A percentile compares a stretch with the other conserved stretches of the same genome.
phyloP scores from a whole-genome alignment of 441 rosid genomes.

The Pelargonium australe region DNA sequence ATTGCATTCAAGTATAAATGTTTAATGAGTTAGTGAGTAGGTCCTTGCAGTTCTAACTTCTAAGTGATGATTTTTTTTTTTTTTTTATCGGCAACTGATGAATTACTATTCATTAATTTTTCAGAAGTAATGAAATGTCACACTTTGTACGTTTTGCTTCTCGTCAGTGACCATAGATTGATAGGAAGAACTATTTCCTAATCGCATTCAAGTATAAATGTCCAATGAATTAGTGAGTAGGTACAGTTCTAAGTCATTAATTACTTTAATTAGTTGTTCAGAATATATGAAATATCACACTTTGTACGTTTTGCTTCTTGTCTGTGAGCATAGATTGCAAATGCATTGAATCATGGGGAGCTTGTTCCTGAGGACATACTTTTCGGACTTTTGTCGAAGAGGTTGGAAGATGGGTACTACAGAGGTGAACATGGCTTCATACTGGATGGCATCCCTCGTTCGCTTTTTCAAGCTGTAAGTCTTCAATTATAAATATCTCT shows the following conservation, averaged over 20 bases:
- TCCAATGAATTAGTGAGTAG: too few relatives aligned
- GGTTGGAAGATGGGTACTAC: slow-evolving; percentile 68
- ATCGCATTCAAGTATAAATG: too few relatives aligned
- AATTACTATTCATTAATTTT: not conserved
- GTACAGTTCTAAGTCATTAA: too few relatives aligned
- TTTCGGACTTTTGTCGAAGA: slow-evolving; percentile 65
- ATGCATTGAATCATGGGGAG: slow-evolving; percentile 62
- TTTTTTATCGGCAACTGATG: too few relatives aligned
- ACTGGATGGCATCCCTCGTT: slow-evolving; percentile 79
- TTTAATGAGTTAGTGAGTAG: too few relatives aligned
- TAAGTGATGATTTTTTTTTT: too few relatives aligned
- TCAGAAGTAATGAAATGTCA: not conserved
- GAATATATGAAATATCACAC: not conserved
- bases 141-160: not conserved
- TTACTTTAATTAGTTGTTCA: not conserved
- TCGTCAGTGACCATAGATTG: slow-evolving; percentile 35
- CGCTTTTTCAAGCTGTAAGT: slow-evolving; percentile 69
- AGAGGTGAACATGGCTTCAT: slow-evolving; percentile 83
- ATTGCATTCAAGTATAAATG: too few relatives aligned
- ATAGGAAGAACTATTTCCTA: too few relatives aligned
- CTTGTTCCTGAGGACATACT: slow-evolving; percentile 68
- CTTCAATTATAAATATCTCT: not conserved
- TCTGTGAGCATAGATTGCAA: slow-evolving; percentile 42
- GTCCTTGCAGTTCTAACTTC: too few relatives aligned
- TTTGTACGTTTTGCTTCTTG: not conserved